Conservation (phyloP, 2,329 filamentous ascomycete species). For the Cadophora gregata region DNA sequence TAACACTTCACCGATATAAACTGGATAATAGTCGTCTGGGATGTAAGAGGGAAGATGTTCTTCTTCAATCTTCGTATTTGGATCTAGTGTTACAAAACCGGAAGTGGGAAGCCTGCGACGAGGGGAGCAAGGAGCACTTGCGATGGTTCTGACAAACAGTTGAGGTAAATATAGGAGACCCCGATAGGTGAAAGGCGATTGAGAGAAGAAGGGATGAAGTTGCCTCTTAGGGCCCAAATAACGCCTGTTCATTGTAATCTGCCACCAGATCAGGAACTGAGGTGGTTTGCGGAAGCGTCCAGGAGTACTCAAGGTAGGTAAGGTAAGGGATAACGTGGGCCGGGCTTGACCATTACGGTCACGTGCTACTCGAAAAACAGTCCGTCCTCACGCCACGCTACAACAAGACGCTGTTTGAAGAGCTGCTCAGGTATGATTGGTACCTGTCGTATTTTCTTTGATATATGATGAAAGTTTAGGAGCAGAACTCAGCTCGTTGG, state of each 20-base stretch:
- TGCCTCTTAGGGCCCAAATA: slow-evolving; percentile 27
- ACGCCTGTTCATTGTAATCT: slow-evolving; percentile 31
- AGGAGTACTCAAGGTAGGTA: not conserved
- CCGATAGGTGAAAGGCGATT: slow-evolving; percentile 27
- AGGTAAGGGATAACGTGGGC: too few species aligned
- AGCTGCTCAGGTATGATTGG: too few species aligned
- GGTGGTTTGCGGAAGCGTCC: slow-evolving; percentile 1
- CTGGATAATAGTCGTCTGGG: slow-evolving; percentile 24
- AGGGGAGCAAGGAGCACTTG: slow-evolving; percentile 26
- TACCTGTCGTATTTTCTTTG: too few species aligned
- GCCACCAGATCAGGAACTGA: slow-evolving; percentile 12
- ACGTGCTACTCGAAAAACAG: too few species aligned
- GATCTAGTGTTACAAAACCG: slow-evolving; percentile 31
- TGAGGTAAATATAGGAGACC: slow-evolving; percentile 30
- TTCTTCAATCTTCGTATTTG: slow-evolving; percentile 30
- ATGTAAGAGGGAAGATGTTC: slow-evolving; percentile 28
- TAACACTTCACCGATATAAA: too few species aligned
- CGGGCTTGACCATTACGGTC: too few species aligned
- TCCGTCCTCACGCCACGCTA: too few species aligned
- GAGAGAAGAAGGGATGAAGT: slow-evolving; percentile 30
- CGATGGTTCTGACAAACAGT: slow-evolving; percentile 30
- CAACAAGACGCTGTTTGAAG: too few species aligned
- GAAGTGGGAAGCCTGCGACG: slow-evolving; percentile 32
- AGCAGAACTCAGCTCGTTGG: too few species aligned
- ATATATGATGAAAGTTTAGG: too few species aligned